phyloP scores from a whole-genome alignment of 2,329 filamentous ascomycete genomes.

The Cephalotrichum gorgonifer region DNA sequence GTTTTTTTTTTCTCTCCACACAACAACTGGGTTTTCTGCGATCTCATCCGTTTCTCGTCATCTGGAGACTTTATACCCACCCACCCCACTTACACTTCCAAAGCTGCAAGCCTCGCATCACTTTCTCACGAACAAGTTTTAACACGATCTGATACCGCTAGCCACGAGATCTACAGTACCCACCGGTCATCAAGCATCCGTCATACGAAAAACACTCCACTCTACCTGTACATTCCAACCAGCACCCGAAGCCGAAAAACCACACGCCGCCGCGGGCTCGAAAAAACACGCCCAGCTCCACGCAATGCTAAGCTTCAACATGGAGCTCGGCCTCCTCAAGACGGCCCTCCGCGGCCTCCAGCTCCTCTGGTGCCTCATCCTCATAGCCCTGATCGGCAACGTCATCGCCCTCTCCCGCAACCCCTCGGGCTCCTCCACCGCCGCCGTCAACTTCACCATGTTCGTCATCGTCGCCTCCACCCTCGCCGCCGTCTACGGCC shows the following conservation, averaged over 20 bases:
- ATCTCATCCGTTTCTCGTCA: too few relatives aligned
- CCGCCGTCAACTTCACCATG: constrained; percentile 55
- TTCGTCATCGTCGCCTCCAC: constrained; percentile 59
- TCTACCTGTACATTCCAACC: not conserved
- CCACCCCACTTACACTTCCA: too few relatives aligned
- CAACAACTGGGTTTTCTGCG: too few relatives aligned
- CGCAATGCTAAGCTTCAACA: constrained; percentile 10
- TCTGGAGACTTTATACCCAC: too few relatives aligned
- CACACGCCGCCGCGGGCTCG: not conserved
- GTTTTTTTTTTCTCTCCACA: too few relatives aligned
- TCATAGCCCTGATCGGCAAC: constrained; percentile 47
- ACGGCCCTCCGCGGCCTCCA: constrained; percentile 34
- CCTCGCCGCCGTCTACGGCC: constrained; percentile 53
- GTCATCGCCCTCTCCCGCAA: constrained; percentile 40
- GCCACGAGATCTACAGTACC: too few relatives aligned
- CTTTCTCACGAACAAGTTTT: too few relatives aligned
- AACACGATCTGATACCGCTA: too few relatives aligned
- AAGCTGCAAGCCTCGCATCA: too few relatives aligned
- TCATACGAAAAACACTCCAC: too few relatives aligned
- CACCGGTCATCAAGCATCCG: too few relatives aligned
- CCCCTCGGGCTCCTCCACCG: constrained; percentile 27
- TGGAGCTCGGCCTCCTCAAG: constrained; percentile 29
- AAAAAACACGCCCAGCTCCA: not conserved
- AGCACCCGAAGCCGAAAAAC: not conserved
- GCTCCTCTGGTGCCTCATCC: constrained; percentile 40